Percentiles rank a stretch among this genome's conserved stretches.
Evolutionary conservation across 768 basidiomycete species (phyloP).

Genomic region (Mycena pura): DNA sequence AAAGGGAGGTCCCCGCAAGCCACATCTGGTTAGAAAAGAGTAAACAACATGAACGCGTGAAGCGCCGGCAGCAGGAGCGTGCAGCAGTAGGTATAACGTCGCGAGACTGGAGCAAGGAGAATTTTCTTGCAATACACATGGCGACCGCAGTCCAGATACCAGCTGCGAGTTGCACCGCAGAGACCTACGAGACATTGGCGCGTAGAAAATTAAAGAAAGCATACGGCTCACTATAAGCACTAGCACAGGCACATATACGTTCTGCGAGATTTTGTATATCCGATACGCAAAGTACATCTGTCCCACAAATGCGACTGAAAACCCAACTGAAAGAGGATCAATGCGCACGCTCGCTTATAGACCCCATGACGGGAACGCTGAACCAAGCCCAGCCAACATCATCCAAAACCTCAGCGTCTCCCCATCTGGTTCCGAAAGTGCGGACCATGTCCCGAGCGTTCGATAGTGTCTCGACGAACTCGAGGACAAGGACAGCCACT

Average conservation of each 20-base stretch:
- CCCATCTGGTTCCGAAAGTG: constrained; percentile 13
- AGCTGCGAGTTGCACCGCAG: neutral
- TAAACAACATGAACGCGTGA: too few relatives aligned
- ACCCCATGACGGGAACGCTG: constrained; percentile 9
- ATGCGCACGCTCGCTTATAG: neutral
- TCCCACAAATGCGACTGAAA: constrained; percentile 7
- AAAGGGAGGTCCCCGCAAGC: constrained; percentile 4
- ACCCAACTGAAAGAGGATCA: neutral
- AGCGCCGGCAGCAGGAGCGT: neutral
- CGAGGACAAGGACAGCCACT: constrained; percentile 7
- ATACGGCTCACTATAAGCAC: constrained; percentile 2
- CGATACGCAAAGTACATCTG: constrained; percentile 18
- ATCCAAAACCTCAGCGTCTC: constrained; percentile 3
- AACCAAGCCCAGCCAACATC: constrained; percentile 19
- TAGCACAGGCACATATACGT: neutral
- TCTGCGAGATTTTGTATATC: constrained; percentile 1
- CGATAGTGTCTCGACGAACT: constrained; percentile 10
- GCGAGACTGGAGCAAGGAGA: constrained; percentile 1
- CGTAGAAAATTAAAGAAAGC: neutral
- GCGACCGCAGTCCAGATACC: constrained; percentile 11
- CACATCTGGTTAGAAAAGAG: too few relatives aligned
- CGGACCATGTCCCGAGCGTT: neutral
- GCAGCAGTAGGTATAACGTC: neutral
- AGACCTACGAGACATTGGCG: neutral
- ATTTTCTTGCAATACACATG: neutral